Conservation (phyloP, 257 asterid species). For the Agastache rugosa region DNA sequence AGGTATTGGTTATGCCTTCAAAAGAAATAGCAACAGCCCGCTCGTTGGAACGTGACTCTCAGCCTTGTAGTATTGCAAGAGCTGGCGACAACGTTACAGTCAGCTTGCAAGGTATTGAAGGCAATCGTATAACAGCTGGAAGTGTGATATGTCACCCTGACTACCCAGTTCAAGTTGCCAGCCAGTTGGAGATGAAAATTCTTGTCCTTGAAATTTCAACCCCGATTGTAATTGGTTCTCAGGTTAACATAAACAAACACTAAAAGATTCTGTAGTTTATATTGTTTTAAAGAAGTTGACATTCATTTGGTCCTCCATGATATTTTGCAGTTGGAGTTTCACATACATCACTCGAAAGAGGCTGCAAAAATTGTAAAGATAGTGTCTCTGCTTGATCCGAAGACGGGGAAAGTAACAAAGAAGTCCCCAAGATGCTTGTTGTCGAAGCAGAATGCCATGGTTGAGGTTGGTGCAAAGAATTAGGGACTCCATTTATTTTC, state of each 20-base stretch:
- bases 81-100: slow-evolving; percentile 92
- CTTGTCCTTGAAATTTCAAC: slow-evolving; percentile 66
- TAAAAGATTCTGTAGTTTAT: neutral
- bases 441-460: slow-evolving; percentile 82
- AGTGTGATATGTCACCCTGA: slow-evolving; percentile 94
- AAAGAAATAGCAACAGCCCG: slow-evolving; percentile 69
- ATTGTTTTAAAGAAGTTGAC: neutral
- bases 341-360: slow-evolving; percentile 84
- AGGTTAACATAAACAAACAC: slow-evolving; percentile 51
- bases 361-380: slow-evolving; percentile 78
- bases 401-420: slow-evolving; percentile 77
- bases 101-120: slow-evolving; percentile 78
- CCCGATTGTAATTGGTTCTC: slow-evolving; percentile 88
- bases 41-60: slow-evolving; percentile 72
- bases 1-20: slow-evolving; percentile 93
- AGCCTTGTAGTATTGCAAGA: slow-evolving; percentile 68
- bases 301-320: neutral
- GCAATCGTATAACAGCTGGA: slow-evolving; percentile 67
- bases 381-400: slow-evolving; percentile 77
- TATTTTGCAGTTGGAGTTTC: slow-evolving; percentile 77
- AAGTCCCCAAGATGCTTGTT: slow-evolving; percentile 84
- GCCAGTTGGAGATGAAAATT: slow-evolving; percentile 81
- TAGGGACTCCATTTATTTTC: neutral
- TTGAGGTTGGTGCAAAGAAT: slow-evolving; percentile 66
- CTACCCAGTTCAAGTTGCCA: slow-evolving; percentile 75